These are phyloP conservation scores for Hypoxylon sp. DNA, from an alignment of 2,329 filamentous ascomycete genomes.

Conservation along the genomic window DNA sequence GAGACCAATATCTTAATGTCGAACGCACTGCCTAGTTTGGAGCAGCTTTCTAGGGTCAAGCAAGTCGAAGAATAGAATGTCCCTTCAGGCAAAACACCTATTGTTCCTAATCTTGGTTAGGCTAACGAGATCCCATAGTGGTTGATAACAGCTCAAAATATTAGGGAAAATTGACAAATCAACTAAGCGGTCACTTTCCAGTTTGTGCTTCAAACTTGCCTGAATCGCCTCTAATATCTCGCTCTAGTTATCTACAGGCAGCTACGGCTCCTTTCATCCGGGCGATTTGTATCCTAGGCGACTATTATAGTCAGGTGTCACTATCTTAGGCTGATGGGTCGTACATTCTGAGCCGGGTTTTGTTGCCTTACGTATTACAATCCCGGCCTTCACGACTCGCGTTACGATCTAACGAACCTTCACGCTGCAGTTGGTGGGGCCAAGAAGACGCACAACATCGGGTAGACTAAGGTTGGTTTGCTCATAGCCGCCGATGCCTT, in stretches of 20 bases:
- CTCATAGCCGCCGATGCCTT: constrained; percentile 28
- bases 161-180: neutral
- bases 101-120: neutral
- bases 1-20: neutral
- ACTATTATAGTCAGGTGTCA: constrained; percentile 13
- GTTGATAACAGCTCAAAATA: neutral
- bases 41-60: neutral
- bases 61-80: neutral
- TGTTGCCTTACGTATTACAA: constrained; percentile 29
- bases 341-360: constrained; percentile 29
- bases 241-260: constrained; percentile 1
- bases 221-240: constrained; percentile 1
- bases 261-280: constrained; percentile 6
- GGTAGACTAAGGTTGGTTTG: constrained; percentile 39
- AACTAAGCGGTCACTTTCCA: neutral
- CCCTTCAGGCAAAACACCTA: neutral
- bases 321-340: constrained; percentile 22
- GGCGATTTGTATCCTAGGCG: constrained; percentile 4
- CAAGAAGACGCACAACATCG: constrained; percentile 37
- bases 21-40: neutral
- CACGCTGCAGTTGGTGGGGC: constrained; percentile 29
- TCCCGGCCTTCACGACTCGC: constrained; percentile 29
- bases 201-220: neutral
- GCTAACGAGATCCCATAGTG: neutral
- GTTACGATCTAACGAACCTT: constrained; percentile 27